Conservation (phyloP, 2,329 filamentous ascomycete genomes). For the Chaetomiaceae sp. region DNA sequence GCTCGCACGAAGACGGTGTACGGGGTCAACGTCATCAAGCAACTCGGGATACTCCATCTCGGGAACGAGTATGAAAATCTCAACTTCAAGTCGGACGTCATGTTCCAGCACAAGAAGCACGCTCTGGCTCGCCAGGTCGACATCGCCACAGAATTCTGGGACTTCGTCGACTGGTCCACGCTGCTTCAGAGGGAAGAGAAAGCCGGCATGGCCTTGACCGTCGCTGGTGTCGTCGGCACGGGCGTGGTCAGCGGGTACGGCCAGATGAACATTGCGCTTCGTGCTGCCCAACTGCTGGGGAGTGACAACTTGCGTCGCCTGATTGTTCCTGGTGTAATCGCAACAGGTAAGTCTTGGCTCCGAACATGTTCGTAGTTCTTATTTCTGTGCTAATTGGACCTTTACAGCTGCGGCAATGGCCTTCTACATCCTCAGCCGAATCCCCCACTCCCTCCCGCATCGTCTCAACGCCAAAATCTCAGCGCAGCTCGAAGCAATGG, state of each 20-base stretch:
- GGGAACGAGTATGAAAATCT: constrained; percentile 83
- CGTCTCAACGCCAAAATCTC: constrained; percentile 83
- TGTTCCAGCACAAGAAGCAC: constrained; percentile 86
- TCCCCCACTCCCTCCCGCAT: constrained; percentile 82
- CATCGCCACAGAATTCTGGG: constrained; percentile 80
- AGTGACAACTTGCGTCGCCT: constrained; percentile 76
- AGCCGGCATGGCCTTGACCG: constrained; percentile 90
- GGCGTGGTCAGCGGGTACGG: constrained; percentile 76
- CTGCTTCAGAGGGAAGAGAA: constrained; percentile 91
- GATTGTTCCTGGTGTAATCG: constrained; percentile 72
- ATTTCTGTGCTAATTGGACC: constrained; percentile 31
- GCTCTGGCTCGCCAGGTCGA: constrained; percentile 79
- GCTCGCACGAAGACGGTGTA: constrained; percentile 72
- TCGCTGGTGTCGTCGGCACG: constrained; percentile 79
- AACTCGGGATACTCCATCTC: constrained; percentile 80
- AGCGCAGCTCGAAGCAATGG: constrained; percentile 70
- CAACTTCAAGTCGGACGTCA: constrained; percentile 83
- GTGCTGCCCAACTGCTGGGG: constrained; percentile 74
- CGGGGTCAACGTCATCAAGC: constrained; percentile 83
- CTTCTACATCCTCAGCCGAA: constrained; percentile 78
- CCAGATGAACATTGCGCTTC: constrained; percentile 85
- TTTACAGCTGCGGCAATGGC: constrained; percentile 64
- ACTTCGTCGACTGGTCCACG: constrained; percentile 86
- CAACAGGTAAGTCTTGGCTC: constrained; percentile 62
- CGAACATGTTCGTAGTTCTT: constrained; percentile 11